These are phyloP conservation scores for Curvularia lunata DNA, from an alignment of 2,329 filamentous ascomycete species.

Conservation along the genomic window DNA sequence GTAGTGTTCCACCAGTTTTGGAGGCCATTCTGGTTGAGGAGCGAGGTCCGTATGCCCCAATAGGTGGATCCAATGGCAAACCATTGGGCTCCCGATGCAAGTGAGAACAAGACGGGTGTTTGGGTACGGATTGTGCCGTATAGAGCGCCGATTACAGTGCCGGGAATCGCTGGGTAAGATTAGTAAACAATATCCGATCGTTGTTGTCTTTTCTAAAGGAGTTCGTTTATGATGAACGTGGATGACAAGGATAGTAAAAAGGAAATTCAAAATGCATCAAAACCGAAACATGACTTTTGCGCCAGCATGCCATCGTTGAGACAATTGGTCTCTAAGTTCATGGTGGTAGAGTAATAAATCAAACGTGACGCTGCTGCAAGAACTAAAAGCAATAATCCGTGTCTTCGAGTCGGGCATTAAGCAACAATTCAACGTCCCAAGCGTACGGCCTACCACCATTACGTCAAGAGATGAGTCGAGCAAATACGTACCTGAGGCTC, in stretches of 20 bases:
- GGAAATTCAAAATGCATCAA: not conserved
- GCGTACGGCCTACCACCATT: not conserved
- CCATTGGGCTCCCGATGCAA: constrained; percentile 79
- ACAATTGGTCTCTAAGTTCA: not conserved
- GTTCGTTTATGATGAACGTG: not conserved
- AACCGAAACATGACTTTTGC: not conserved
- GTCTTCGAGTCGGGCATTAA: not conserved
- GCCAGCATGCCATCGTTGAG: not conserved
- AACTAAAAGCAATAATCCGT: not conserved
- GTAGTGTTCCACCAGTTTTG: constrained; percentile 40
- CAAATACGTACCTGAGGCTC: constrained; percentile 37
- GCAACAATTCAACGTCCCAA: not conserved
- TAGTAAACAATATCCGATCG: constrained; percentile 8
- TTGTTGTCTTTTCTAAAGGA: not conserved
- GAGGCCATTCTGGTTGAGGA: constrained; percentile 47
- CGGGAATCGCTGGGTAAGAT: constrained; percentile 62
- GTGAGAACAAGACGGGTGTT: constrained; percentile 71
- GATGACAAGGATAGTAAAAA: not conserved
- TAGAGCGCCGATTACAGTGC: constrained; percentile 62
- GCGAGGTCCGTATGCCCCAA: constrained; percentile 65
- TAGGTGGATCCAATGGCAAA: constrained; percentile 78
- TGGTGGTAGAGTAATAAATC: not conserved
- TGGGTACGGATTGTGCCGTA: constrained; percentile 65
- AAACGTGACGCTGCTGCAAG: not conserved
- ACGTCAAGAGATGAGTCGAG: constrained; percentile 4